phyloP scores from a whole-genome alignment of 352 stramenopile genomes.

The Plasmopara muralis region DNA sequence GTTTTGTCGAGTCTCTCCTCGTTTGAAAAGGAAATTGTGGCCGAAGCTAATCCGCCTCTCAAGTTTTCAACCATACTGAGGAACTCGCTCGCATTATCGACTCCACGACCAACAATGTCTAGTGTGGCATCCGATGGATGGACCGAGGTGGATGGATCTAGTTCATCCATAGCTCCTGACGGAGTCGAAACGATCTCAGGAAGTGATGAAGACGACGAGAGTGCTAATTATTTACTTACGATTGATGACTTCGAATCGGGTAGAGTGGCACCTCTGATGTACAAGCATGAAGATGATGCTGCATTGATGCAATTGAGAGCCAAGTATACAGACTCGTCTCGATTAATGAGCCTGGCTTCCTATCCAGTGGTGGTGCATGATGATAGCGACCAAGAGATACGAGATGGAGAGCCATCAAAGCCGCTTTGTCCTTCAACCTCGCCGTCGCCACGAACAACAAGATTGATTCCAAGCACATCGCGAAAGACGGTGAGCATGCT shows the following conservation, averaged over 20 bases:
- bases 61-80: constrained; percentile 10
- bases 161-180: constrained; percentile 18
- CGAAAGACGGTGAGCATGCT: constrained; percentile 33
- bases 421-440: constrained; percentile 17
- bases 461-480: constrained; percentile 14
- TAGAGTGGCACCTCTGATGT: constrained; percentile 13
- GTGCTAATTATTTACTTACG: constrained; percentile 29
- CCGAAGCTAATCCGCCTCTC: constrained; percentile 23
- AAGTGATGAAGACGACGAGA: constrained; percentile 29
- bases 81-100: constrained; percentile 8
- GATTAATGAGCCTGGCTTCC: constrained; percentile 23
- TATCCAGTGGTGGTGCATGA: constrained; percentile 20
- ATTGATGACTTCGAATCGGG: constrained; percentile 60
- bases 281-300: constrained; percentile 1
- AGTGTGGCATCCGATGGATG: constrained; percentile 34
- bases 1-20: constrained; percentile 41
- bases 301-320: background rate
- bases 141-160: constrained; percentile 34
- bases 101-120: constrained; percentile 16
- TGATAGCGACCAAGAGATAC: constrained; percentile 5
- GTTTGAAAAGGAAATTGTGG: constrained; percentile 52
- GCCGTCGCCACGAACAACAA: constrained; percentile 15
- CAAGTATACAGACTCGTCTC: constrained; percentile 2
- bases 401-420: constrained; percentile 10
- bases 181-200: constrained; percentile 22